Base-by-base conservation (phyloP, 352 stramenopile genomes). In the Pythium chondricola region DNA sequence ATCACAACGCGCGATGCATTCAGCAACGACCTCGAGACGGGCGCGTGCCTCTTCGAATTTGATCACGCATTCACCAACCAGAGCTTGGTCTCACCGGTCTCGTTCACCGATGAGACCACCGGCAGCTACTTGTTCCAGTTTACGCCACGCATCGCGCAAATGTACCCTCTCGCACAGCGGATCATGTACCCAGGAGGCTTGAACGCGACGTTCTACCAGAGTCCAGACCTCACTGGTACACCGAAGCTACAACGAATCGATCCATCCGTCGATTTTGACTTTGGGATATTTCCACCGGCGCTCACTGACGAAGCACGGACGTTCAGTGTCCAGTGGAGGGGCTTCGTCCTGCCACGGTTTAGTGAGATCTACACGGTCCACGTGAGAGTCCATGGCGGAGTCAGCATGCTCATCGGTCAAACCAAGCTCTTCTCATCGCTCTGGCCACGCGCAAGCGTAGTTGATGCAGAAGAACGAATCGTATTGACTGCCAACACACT, bases 321-420 rank as follows among this genome's bases (percentile, higher is more conserved):
- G 10, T 91, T 86, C 42, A 88, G 73, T 32, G 46, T 83, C 8
- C 57, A 43, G 1, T 90, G 79, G 79, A 39, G 59, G 35, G 79
- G 79, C 2, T 85, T 67, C 29, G 7, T 88, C 5, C 32, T 71
- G 4, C 65, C 79, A 4, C 21, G 30, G 9, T 86, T 68, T 50
- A 81, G 53, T 17, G 74, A 90, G 39, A 41, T 71, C 22, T 88
- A 83, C 56, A 78, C 56, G 9, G 76, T 90, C 42, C 61, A 71
- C 27, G 49, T 67, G 16, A 47, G 66, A 4, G 52, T 74, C 1
- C 40, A 57, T 13, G 74, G 78, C 8, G 48, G 67, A 4, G 47
- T 65, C n/a, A 54, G 47, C 57, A 27, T 84, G 2, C 50, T 29
- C 1, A 35, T 88, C 11, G 57, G 52, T 21, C 17, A 35, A 7